Conservation (phyloP, 2,329 filamentous ascomycete genomes). For the Biscogniauxia sp. region DNA sequence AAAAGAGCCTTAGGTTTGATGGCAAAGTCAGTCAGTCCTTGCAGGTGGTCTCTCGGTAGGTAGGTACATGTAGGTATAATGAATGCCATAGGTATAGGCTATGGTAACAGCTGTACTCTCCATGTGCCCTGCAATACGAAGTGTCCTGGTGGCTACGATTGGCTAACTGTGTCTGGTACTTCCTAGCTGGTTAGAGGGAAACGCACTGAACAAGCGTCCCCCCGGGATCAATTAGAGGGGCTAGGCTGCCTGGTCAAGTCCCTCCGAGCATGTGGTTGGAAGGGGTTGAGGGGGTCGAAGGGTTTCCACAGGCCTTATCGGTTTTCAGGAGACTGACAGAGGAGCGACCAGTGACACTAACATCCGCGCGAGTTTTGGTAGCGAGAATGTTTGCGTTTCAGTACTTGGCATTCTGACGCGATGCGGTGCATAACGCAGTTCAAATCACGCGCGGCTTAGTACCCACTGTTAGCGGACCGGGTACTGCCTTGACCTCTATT, state of each 20-base stretch:
- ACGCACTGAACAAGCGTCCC: background rate
- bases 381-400: background rate
- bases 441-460: background rate
- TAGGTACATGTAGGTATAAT: background rate
- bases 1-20: background rate
- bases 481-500: background rate
- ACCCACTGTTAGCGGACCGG: background rate
- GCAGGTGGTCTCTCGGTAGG: too few species aligned
- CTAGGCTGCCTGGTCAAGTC: background rate
- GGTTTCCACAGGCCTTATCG: background rate
- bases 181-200: background rate
- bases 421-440: background rate
- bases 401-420: background rate
- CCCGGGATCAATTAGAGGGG: too few species aligned
- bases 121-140: background rate
- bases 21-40: background rate
- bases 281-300: background rate
- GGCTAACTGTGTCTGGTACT: too few species aligned
- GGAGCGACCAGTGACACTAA: background rate
- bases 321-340: background rate
- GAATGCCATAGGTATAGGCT: background rate
- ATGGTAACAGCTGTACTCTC: background rate
- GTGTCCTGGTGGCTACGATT: background rate
- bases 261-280: too few species aligned
- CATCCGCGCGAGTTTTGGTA: background rate